Evolutionary conservation across 805 yeast genomes (phyloP), one percentile per base, ranked within the genome.

Genomic region (Dipodascus geniculatus): DNA sequence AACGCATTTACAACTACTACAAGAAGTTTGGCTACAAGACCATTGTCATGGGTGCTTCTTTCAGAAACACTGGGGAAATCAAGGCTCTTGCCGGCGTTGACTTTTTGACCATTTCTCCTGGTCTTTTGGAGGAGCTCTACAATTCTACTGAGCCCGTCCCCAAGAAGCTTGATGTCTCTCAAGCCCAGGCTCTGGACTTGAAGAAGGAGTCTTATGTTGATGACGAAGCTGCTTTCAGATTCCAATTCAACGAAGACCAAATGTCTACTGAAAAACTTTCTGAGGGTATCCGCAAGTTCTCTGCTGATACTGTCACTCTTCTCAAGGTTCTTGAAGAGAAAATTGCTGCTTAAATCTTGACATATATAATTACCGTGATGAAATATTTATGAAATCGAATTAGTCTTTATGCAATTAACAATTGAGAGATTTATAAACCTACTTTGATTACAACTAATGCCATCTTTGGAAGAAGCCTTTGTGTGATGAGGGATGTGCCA

Each of bases 11-110:
- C 87, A 86, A 90, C 85, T 93, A 93, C 83, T 93, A 93, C 86
- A 93, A 93, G 84, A 91, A 91, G 77, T 87, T 73, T 74, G 91
- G 84, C 64, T 93, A 93, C 83, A 80, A 91, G 66, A 93, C 99
- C 71, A 90, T 93, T 69, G 98, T 93, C 68, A 93, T 93, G 99
- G 99, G 99, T 74, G 99, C 99, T 57, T 91, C 98, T 56, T 91
- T 93, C 89, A 91, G 99, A 83, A 93, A 90, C 79, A 73, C 76
- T 58, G 96, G 89, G 63, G 99, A 91, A 77, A 87, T 93, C 74
- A 85, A 83, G 74, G 96, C 95, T 64, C 79, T 93, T 65, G 97
- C 99, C 56, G 99, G 99, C 72, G 83, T 87, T 68, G 99, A 93
- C 72, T 89, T 76, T 81, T 79, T 93, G 74, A 93, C 99, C 69